Evolutionary conservation across 495 filamentous ascomycete genomes (phyloP), one percentile per base, ranked within the genome.

Genomic region (Lasiosphaeriaceae sp.): DNA sequence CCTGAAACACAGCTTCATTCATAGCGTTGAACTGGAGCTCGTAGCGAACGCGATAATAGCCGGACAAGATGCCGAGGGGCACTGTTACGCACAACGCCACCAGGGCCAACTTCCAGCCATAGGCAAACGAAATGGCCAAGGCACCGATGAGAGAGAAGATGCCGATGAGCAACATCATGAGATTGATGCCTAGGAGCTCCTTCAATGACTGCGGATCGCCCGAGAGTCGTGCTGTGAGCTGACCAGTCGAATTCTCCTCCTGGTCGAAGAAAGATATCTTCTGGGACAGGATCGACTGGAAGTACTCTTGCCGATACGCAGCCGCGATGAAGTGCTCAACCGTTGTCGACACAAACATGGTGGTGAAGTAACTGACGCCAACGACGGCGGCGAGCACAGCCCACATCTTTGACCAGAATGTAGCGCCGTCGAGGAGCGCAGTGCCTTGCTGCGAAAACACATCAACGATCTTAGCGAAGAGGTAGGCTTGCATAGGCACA

Each of bases 261-360:
- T 70, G 65, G 66, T 90, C 87, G 57, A 86, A 90, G 67, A 85
- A 90, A 0, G 76, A 64, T 19, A 82, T 80, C 48, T 82, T 81
- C 56, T 86, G 80, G 56, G 67, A 71, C 20, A 87, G 56, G 47
- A 83, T 78, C 44, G 71, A 73, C 41, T 83, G 73, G 52, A 88
- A 80, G 56, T 85, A 82, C 62, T 88, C 75, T 46, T 78, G 74
- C 24, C 83, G 75, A 61, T 84, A 86, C 12, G 71, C 71, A 6
- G 77, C 53, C n/a, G 71, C 60, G 55, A 80, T 71, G 58, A 70
- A 63, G 49, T 71, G 52, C 59, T 77, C 72, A 22, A 77, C 44
- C 44, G 63, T 62, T 7, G 63, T 75, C 0, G 74, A 59, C 11
- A 68, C 63, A 11, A 58, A 66, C 0, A 59, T 61, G 1, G 75